Evolutionary conservation across 1,284 basidiomycete genomes (phyloP).

Genomic region (Boletus mariae): DNA sequence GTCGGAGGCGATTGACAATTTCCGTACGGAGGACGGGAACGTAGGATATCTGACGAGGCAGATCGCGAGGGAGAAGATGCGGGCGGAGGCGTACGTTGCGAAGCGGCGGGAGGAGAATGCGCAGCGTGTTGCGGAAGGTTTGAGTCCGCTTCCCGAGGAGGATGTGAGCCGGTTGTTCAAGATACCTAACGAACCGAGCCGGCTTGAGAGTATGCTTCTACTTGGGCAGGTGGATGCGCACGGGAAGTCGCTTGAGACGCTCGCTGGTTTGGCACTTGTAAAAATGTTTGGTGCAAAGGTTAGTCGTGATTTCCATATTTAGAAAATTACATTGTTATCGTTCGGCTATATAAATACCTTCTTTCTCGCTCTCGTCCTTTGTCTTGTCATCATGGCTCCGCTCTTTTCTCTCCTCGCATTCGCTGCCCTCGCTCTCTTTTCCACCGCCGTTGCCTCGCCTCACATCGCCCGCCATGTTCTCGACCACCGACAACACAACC

Average conservation of each 20-base stretch:
- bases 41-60: slow-evolving; percentile 90
- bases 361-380: background rate
- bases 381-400: slow-evolving; percentile 41
- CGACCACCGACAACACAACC: slow-evolving; percentile 28
- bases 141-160: slow-evolving; percentile 85
- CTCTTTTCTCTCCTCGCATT: slow-evolving; percentile 45
- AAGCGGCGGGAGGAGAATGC: slow-evolving; percentile 92
- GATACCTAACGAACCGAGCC: slow-evolving; percentile 85
- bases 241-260: slow-evolving; percentile 71
- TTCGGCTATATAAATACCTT: background rate
- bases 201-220: slow-evolving; percentile 85
- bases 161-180: slow-evolving; percentile 82
- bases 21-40: slow-evolving; percentile 90
- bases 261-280: slow-evolving; percentile 65
- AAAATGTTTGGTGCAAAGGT: slow-evolving; percentile 66
- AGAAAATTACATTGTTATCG: background rate
- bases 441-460: slow-evolving; percentile 45
- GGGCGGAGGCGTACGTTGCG: slow-evolving; percentile 76
- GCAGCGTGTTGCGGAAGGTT: slow-evolving; percentile 76
- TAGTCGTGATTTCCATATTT: background rate
- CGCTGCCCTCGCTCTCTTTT: slow-evolving; percentile 43
- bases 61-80: slow-evolving; percentile 83
- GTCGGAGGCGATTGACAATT: slow-evolving; percentile 80
- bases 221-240: slow-evolving; percentile 87
- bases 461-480: slow-evolving; percentile 37